Base-by-base conservation (phyloP, 176 grass and related monocot species). In the Bromus sterilis region DNA sequence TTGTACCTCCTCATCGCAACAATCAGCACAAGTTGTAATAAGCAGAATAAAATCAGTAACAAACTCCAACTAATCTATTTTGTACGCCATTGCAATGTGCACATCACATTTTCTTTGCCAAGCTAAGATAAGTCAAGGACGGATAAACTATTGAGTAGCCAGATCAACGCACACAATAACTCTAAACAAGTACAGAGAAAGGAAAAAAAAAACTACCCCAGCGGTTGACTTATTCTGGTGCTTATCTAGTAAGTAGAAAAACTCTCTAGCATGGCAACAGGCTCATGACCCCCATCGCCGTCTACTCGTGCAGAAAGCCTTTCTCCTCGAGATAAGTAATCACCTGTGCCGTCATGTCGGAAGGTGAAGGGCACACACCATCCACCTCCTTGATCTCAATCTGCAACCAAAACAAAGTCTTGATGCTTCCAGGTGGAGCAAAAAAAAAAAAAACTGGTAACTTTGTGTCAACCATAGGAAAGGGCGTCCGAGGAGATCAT, bases 381-480 rank as follows among this genome's bases (percentile, higher is more conserved):
- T 91, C 83, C 55, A 88, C 87, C 89, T 93, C 90, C 43, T 91
- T 90, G 48, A 99, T 95, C 87, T 99, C 96, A 85, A 99, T 95
- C 96, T 95, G 77, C 35, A 85, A 67, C 48, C 24, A 59, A 71
- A 82, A 29, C 37, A 87, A 32, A 16, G 12, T 15, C 18, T 23
- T 63, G 18, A 61, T 43, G 7, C 36, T 66, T n/a, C n/a, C n/a
- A n/a, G n/a, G n/a, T n/a, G n/a, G n/a, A n/a, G n/a, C n/a, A n/a
- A n/a, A n/a, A n/a, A n/a, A n/a, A n/a, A n/a, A n/a, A n/a, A n/a
- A n/a, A n/a, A 43, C 23, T 46, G 35, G 12, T 44, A 80, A 42
- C 42, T 56, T 49, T 23, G 29, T 76, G 57, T 2, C 11, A 71
- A 25, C 21, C 36, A 36, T 25, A 61, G 3, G 39, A 30, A 36